These are phyloP conservation scores for Rhodocollybia butyracea DNA, from an alignment of 768 basidiomycete species.

Conservation along the genomic window DNA sequence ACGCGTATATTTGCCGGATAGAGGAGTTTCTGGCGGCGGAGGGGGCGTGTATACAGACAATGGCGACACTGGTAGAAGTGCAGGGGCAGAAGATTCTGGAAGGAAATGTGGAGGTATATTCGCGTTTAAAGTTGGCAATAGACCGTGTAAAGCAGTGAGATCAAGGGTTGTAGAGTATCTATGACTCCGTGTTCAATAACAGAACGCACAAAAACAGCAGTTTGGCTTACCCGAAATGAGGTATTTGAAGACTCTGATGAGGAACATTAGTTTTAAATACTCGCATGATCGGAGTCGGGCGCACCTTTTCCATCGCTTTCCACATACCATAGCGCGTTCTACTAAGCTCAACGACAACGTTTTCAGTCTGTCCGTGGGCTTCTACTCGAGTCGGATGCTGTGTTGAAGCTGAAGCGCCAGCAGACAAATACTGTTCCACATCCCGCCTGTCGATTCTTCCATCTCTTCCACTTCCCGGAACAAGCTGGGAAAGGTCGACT, in stretches of 20 bases:
- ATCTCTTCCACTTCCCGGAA: slow-evolving; percentile 67
- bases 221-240: slow-evolving; percentile 68
- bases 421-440: slow-evolving; percentile 57
- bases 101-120: slow-evolving; percentile 63
- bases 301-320: slow-evolving; percentile 84
- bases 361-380: slow-evolving; percentile 26
- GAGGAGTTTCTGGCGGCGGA: slow-evolving; percentile 39
- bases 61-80: slow-evolving; percentile 15
- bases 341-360: slow-evolving; percentile 67
- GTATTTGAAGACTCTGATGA: slow-evolving; percentile 74
- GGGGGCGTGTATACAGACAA: slow-evolving; percentile 39
- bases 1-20: slow-evolving; percentile 53
- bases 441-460: slow-evolving; percentile 77
- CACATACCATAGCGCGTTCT: slow-evolving; percentile 83
- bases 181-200: slow-evolving; percentile 3
- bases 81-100: slow-evolving; percentile 35
- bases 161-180: slow-evolving; percentile 78
- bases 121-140: slow-evolving; percentile 62
- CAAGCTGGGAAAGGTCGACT: slow-evolving; percentile 55
- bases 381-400: slow-evolving; percentile 11
- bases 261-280: background rate
- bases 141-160: slow-evolving; percentile 60
- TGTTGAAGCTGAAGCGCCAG: slow-evolving; percentile 13
- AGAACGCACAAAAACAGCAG: background rate
- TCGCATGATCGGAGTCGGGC: slow-evolving; percentile 6